Conservation (phyloP, 345 rosid genomes). For the Combretum micranthum region DNA sequence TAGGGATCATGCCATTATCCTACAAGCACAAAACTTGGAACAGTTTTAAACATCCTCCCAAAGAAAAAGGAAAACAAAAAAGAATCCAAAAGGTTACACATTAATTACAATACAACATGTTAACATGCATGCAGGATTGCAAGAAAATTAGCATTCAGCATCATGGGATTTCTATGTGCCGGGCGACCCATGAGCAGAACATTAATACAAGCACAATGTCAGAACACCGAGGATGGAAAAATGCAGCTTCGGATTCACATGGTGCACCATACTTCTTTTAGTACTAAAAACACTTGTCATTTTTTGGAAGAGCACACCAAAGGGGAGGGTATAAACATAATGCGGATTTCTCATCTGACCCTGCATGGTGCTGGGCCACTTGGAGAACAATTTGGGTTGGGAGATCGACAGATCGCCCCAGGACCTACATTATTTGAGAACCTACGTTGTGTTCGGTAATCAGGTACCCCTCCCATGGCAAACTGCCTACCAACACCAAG, state of each 20-base stretch:
- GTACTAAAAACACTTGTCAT: no score
- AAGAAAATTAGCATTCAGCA: no score
- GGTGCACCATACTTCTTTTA: no score
- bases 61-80: neutral
- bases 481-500: slow-evolving; percentile 36
- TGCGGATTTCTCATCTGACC: slow-evolving; percentile 49
- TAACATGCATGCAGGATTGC: no score
- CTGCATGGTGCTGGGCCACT: slow-evolving; percentile 76
- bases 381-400: slow-evolving; percentile 66
- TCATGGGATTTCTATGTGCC: no score
- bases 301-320: slow-evolving; percentile 28
- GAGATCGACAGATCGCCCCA: slow-evolving; percentile 69
- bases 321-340: slow-evolving; percentile 29
- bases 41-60: neutral
- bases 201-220: no score
- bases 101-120: neutral
- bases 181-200: no score
- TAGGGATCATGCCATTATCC: neutral
- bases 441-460: slow-evolving; percentile 51
- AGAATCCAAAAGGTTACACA: neutral
- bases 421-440: slow-evolving; percentile 68
- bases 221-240: no score
- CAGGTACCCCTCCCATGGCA: slow-evolving; percentile 67
- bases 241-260: no score
- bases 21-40: neutral